phyloP scores from a whole-genome alignment of 1,284 basidiomycete genomes.

The Cryptococcus maquisensis region DNA sequence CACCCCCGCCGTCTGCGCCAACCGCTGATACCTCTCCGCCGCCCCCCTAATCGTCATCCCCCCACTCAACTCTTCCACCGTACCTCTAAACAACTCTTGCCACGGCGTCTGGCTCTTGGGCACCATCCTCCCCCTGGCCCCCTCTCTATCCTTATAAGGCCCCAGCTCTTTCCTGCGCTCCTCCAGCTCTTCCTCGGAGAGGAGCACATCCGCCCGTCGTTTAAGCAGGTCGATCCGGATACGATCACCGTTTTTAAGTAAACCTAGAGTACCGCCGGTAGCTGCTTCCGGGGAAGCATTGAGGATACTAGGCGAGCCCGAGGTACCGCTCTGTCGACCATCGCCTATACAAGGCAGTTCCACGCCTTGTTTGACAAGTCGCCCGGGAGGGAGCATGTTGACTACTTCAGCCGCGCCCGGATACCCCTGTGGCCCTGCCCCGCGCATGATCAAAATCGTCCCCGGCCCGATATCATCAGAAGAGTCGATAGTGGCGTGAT shows the following conservation, averaged over 20 bases:
- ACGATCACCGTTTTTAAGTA: conserved; percentile 45
- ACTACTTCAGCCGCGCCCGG: conserved; percentile 47
- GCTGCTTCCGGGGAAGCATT: conserved; percentile 48
- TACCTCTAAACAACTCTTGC: conserved; percentile 46
- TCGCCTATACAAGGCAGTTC: conserved; percentile 49
- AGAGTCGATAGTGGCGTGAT: conserved; percentile 41
- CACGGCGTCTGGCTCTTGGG: conserved; percentile 46
- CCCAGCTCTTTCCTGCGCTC: conserved; percentile 37
- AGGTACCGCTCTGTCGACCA: conserved; percentile 47
- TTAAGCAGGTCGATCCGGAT: conserved; percentile 44
- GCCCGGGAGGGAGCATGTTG: conserved; percentile 48
- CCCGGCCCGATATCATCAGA: conserved; percentile 25
- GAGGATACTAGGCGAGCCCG: conserved; percentile 46
- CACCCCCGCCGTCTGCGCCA: conserved; percentile 42
- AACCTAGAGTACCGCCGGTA: conserved; percentile 43
- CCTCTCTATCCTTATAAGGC: conserved; percentile 13
- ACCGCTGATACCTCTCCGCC: conserved; percentile 40
- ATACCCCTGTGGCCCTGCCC: conserved; percentile 45
- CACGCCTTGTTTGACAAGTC: conserved; percentile 45
- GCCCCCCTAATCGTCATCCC: conserved; percentile 47
- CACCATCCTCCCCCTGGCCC: too few species aligned
- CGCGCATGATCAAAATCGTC: conserved; percentile 47
- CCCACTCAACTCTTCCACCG: conserved; percentile 42
- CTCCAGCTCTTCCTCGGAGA: conserved; percentile 35
- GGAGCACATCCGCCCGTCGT: conserved; percentile 36